Evolutionary conservation across 352 stramenopile species (phyloP).

Genomic region (Globisporangium okanoganense): DNA sequence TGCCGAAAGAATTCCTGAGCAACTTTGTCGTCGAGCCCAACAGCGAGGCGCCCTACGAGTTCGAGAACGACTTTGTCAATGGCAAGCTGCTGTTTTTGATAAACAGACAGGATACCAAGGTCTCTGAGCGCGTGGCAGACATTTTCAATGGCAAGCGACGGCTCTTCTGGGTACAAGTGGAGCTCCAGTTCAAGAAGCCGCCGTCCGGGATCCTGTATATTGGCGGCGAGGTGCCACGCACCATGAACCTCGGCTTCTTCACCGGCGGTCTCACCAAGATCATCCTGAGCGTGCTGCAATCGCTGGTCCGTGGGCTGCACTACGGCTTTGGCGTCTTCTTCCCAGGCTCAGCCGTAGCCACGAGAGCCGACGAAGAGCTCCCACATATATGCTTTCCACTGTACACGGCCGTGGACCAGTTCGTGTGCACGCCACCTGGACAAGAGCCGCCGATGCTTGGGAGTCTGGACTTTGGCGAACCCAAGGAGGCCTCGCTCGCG

Average conservation of each 20-base stretch:
- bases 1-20: neutral
- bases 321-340: slow-evolving; percentile 46
- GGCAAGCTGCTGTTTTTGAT: slow-evolving; percentile 72
- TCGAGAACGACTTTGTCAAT: slow-evolving; percentile 80
- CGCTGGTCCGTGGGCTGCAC: slow-evolving; percentile 48
- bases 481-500: slow-evolving; percentile 26
- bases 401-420: slow-evolving; percentile 64
- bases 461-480: slow-evolving; percentile 49
- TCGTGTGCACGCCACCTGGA: slow-evolving; percentile 40
- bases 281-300: slow-evolving; percentile 49
- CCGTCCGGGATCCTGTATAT: slow-evolving; percentile 59
- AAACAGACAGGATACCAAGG: slow-evolving; percentile 20
- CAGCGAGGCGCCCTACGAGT: slow-evolving; percentile 36
- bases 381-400: slow-evolving; percentile 68
- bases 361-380: slow-evolving; percentile 39
- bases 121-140: neutral
- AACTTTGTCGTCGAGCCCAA: slow-evolving; percentile 28
- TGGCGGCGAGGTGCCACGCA: slow-evolving; percentile 48
- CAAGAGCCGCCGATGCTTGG: slow-evolving; percentile 33
- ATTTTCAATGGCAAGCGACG: slow-evolving; percentile 45
- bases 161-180: slow-evolving; percentile 64
- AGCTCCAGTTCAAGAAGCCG: slow-evolving; percentile 63
- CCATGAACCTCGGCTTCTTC: slow-evolving; percentile 59
- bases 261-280: slow-evolving; percentile 43
- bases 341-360: slow-evolving; percentile 16